Percentiles rank a stretch among this genome's conserved stretches.
Evolutionary conservation across 352 stramenopile species (phyloP).

Genomic region (Phytophthora vignae): DNA sequence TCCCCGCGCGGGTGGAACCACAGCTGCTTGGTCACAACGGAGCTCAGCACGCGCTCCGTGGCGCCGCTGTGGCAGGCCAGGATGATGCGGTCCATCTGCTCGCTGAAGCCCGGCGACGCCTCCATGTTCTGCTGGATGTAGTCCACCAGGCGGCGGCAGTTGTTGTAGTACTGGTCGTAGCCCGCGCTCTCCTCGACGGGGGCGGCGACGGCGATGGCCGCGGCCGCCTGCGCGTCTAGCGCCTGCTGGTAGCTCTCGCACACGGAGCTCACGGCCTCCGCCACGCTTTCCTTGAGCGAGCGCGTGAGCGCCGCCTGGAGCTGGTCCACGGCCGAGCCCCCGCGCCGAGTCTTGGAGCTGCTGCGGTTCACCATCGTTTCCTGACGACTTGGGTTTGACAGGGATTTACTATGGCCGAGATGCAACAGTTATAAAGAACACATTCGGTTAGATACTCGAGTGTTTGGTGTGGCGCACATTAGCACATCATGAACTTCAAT

Average conservation of each 20-base stretch:
- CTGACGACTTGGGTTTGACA: neutral
- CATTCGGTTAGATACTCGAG: neutral
- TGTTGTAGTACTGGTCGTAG: conserved; percentile 69
- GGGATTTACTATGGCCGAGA: neutral
- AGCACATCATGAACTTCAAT: neutral
- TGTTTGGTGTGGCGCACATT: neutral
- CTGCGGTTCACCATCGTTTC: conserved; percentile 38
- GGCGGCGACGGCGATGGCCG: neutral
- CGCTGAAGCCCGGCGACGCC: conserved; percentile 58
- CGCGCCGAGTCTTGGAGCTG: conserved; percentile 25
- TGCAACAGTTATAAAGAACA: conserved; percentile 1
- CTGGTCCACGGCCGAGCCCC: conserved; percentile 25
- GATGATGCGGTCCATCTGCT: conserved; percentile 79
- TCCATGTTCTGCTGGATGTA: conserved; percentile 77
- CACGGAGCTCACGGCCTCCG: conserved; percentile 57
- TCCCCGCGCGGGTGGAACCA: conserved; percentile 54
- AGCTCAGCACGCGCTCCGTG: conserved; percentile 54
- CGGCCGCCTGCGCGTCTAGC: conserved; percentile 16
- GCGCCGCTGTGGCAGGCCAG: conserved; percentile 71
- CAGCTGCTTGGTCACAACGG: conserved; percentile 71
- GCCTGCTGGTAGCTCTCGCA: conserved; percentile 52
- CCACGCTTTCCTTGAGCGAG: conserved; percentile 56
- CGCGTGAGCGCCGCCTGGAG: conserved; percentile 48
- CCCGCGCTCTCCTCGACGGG: conserved; percentile 27
- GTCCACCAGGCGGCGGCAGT: conserved; percentile 63